phyloP scores from a whole-genome alignment of 2,329 filamentous ascomycete species.

The Capronia coronata region DNA sequence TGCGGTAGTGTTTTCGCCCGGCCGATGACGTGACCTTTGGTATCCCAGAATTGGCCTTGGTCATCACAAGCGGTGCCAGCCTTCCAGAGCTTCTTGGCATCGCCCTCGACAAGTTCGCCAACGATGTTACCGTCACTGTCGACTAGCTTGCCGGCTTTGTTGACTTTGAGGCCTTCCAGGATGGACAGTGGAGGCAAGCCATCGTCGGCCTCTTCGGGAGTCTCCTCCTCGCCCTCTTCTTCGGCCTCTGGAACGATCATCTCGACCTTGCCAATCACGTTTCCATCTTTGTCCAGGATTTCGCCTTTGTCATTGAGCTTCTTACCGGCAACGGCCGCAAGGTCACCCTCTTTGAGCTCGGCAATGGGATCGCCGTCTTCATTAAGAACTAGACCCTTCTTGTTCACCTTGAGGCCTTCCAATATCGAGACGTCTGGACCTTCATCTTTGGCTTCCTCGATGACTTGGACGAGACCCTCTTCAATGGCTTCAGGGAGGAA shows the following conservation, averaged over 20 bases:
- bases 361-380: conserved; percentile 34
- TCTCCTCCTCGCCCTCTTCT: conserved; percentile 29
- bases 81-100: conserved; percentile 54
- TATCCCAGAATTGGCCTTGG: conserved; percentile 59
- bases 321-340: conserved; percentile 31
- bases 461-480: conserved; percentile 30
- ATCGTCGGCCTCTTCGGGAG: conserved; percentile 29
- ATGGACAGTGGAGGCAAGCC: conserved; percentile 33
- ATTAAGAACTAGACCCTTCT: conserved; percentile 37
- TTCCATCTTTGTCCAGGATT: conserved; percentile 45
- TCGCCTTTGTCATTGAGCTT: conserved; percentile 37
- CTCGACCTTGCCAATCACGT: conserved; percentile 42
- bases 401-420: conserved; percentile 40
- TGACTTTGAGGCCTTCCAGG: conserved; percentile 39
- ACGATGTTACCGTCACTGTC: conserved; percentile 42
- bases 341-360: conserved; percentile 31
- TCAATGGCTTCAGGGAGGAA: conserved; percentile 29
- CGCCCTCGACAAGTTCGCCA: conserved; percentile 56
- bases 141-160: conserved; percentile 42
- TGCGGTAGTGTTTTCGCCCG: conserved; percentile 46
- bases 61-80: conserved; percentile 44
- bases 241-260: conserved; percentile 37
- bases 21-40: conserved; percentile 57
- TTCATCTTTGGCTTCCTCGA: conserved; percentile 20
- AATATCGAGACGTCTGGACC: conserved; percentile 29